Evolutionary conservation across 2,329 filamentous ascomycete genomes (phyloP).

Genomic region (Bipolaris victoriae): DNA sequence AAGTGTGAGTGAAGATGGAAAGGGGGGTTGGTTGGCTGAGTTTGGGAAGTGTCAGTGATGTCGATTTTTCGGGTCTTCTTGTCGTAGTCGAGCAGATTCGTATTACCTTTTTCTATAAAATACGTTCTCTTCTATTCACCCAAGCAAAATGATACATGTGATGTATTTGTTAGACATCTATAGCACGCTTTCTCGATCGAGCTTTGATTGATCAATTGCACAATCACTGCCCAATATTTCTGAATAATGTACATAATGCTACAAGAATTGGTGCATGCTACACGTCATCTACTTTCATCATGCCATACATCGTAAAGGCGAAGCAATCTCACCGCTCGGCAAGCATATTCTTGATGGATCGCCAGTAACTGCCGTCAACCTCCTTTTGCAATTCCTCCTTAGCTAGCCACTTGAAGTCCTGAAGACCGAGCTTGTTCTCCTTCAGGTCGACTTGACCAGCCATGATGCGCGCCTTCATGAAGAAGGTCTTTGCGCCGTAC

Average conservation of each 20-base stretch:
- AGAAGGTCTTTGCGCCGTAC: conserved; percentile 84
- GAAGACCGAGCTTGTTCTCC: conserved; percentile 72
- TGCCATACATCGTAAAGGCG: neutral
- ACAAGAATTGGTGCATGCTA: conserved; percentile 1
- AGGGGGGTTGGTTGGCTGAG: too few species aligned
- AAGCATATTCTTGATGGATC: conserved; percentile 80
- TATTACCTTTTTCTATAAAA: neutral
- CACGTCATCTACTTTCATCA: conserved; percentile 2
- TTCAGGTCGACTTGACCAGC: conserved; percentile 87
- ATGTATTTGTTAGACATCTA: too few species aligned
- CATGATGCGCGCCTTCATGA: conserved; percentile 96
- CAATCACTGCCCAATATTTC: neutral
- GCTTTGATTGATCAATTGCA: neutral
- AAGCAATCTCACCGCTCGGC: conserved; percentile 66
- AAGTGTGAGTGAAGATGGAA: conserved; percentile 13
- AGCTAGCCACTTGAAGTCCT: conserved; percentile 90
- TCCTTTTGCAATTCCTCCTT: conserved; percentile 81
- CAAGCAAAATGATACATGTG: too few species aligned
- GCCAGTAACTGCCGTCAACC: conserved; percentile 73
- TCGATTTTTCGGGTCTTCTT: neutral
- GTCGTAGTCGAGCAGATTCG: neutral
- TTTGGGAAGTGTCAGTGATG: neutral
- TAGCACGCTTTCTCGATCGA: too few species aligned
- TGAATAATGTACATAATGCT: conserved; percentile 9
- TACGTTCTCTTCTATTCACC: too few species aligned